Base-by-base conservation (phyloP, 2,329 filamentous ascomycete genomes). In the Hypoxylon sp. region DNA sequence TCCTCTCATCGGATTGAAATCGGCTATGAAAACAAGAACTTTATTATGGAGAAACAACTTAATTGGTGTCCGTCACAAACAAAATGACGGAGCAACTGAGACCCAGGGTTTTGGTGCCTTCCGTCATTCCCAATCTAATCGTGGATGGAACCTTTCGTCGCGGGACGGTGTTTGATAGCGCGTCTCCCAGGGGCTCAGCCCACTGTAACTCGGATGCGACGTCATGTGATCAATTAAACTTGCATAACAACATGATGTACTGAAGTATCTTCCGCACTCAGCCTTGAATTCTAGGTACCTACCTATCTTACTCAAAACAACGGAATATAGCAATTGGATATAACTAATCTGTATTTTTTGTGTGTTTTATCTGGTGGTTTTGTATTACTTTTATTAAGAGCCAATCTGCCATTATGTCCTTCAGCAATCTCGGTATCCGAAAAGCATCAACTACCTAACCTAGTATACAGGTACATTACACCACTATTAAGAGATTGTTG, bases 221-320 rank as follows among this genome's bases (percentile, higher is more conserved):
- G 68, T 75, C 74, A 75, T 71, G 69, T 75, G 73, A 74, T 67
- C 59, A 64, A 66, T 68, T 72, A 70, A 70, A 66, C 59, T 48
- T 41, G 25, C 48, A 48, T 49, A 36, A n/a, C 53, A 41, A 30
- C 9, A 23, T 14, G 9, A 21, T 25, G 28, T 45, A 51, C 38
- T 13, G n/a, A 56, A 34, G 43, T 58, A 50, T 34, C 30, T 41
- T 46, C 14, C 13, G 2, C 17, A 17, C 6, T 45, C 13, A 36
- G 23, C 41, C 13, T 34, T 13, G 9, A 10, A 43, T 25, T 41
- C 13, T 53, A n/a, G n/a, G n/a, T n/a, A n/a, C n/a, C n/a, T n/a
- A 41, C 11, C 9, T 19, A 28, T 41, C 34, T 41, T 7, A 52
- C 10, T 53, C 34, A 5, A 41, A 13, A 17, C 21, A 32, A 32